Evolutionary conservation across 306 rosid genomes (phyloP).

Genomic region (Vigna hirtella): DNA sequence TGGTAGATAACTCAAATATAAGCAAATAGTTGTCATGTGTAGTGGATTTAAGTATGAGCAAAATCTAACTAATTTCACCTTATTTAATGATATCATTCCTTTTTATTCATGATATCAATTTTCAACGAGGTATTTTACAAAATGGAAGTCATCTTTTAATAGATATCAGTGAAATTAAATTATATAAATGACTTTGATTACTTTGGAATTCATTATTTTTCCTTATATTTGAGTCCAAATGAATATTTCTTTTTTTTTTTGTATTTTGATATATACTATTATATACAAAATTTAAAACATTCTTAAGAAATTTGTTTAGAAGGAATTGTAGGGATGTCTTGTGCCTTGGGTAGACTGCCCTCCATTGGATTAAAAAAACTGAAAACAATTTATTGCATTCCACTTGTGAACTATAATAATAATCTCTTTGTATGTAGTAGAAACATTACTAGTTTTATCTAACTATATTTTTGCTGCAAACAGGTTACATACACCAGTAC

Average conservation of each 20-base stretch:
- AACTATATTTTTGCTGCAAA: slow-evolving; percentile 42
- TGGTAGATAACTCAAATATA: not conserved
- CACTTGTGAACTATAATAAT: slow-evolving; percentile 22
- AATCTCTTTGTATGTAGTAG: not conserved
- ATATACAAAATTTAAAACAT: not conserved
- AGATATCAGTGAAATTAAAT: no score
- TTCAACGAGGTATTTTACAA: no score
- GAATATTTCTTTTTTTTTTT: not conserved
- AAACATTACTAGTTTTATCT: slow-evolving; percentile 11
- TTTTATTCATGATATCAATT: no score
- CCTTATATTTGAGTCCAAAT: no score
- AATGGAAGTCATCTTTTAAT: no score
- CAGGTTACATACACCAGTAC: slow-evolving; percentile 93
- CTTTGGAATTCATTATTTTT: no score
- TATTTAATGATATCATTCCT: no score
- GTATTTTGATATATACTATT: not conserved
- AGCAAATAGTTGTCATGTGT: no score
- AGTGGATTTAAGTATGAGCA: no score
- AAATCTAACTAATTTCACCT: no score
- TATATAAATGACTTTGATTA: no score
- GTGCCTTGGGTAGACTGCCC: not conserved
- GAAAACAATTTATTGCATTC: slow-evolving; percentile 22
- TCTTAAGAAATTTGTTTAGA: not conserved
- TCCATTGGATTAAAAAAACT: slow-evolving; percentile 20
- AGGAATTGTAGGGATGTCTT: not conserved